Conservation (phyloP, 2,329 filamentous ascomycete species). For the Cercospora sojina region DNA sequence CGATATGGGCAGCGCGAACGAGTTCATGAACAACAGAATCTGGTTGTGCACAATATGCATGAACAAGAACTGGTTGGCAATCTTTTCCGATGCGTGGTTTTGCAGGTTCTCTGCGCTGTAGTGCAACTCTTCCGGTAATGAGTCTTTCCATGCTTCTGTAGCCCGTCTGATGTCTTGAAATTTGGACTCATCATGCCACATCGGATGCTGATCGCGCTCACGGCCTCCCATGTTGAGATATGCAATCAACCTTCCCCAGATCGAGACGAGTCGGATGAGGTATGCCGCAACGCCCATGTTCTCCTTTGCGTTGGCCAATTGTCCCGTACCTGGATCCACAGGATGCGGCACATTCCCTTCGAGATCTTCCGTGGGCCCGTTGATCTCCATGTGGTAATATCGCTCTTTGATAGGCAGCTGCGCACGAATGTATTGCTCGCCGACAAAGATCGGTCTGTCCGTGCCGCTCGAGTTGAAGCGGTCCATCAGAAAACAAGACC, state of each 20-base stretch:
- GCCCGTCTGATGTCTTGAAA: conserved; percentile 70
- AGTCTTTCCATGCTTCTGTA: conserved; percentile 66
- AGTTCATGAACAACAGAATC: conserved; percentile 83
- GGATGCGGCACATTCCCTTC: conserved; percentile 67
- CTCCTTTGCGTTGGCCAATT: conserved; percentile 64
- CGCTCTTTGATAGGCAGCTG: conserved; percentile 88
- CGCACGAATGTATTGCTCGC: conserved; percentile 83
- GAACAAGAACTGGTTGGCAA: conserved; percentile 89
- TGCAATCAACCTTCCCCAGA: conserved; percentile 87
- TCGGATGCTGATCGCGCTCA: conserved; percentile 69
- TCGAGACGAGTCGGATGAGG: conserved; percentile 76
- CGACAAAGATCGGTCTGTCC: conserved; percentile 85
- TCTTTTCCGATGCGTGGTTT: conserved; percentile 77
- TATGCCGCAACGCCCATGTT: conserved; percentile 96
- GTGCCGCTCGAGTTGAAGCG: conserved; percentile 95
- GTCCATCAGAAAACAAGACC: conserved; percentile 97
- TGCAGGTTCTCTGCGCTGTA: conserved; percentile 82
- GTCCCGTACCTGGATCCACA: conserved; percentile 61
- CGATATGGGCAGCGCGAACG: conserved; percentile 73
- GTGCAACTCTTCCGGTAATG: conserved; percentile 67
- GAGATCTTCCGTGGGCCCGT: conserved; percentile 80
- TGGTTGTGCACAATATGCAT: conserved; percentile 88
- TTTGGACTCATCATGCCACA: conserved; percentile 80
- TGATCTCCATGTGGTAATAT: conserved; percentile 87
- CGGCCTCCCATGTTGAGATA: conserved; percentile 90